A percentile compares a stretch with the other conserved stretches of the same genome.
These are phyloP conservation scores for Penicillium sp. DNA, from an alignment of 2,329 filamentous ascomycete genomes.

Conservation along the genomic window DNA sequence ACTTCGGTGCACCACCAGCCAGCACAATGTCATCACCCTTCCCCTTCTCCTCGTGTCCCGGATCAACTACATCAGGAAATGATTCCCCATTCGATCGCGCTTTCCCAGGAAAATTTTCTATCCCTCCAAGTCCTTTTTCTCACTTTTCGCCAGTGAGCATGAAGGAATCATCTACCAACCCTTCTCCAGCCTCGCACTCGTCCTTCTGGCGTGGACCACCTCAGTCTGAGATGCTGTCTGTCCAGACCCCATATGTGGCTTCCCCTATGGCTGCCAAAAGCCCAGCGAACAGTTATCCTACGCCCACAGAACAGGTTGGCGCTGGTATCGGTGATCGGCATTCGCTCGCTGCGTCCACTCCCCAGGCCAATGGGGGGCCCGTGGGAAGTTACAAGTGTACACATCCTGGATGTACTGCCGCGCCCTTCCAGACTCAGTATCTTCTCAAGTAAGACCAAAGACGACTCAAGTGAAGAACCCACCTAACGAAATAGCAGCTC, in stretches of 20 bases:
- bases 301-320: slow-evolving; percentile 36
- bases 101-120: slow-evolving; percentile 30
- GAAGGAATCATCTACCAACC: slow-evolving; percentile 35
- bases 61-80: slow-evolving; percentile 26
- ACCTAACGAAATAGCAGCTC: slow-evolving; percentile 34
- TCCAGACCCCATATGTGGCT: slow-evolving; percentile 30
- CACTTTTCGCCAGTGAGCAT: slow-evolving; percentile 40
- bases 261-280: slow-evolving; percentile 33
- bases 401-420: slow-evolving; percentile 55
- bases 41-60: slow-evolving; percentile 24
- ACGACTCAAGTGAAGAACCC: neutral
- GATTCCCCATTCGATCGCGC: slow-evolving; percentile 32
- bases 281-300: slow-evolving; percentile 39
- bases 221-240: slow-evolving; percentile 28
- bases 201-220: slow-evolving; percentile 28
- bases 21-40: slow-evolving; percentile 26
- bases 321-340: slow-evolving; percentile 22
- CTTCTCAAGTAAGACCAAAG: slow-evolving; percentile 56
- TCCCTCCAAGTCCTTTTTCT: slow-evolving; percentile 36
- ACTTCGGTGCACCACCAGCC: slow-evolving; percentile 19
- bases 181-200: slow-evolving; percentile 34
- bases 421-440: slow-evolving; percentile 64
- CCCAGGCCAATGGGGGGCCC: slow-evolving; percentile 26
- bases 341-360: slow-evolving; percentile 18
- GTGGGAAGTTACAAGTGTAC: slow-evolving; percentile 51